Percentiles rank a stretch among this genome's conserved stretches.
phyloP scores from a whole-genome alignment of 345 rosid genomes.

The Corchorus olitorius region DNA sequence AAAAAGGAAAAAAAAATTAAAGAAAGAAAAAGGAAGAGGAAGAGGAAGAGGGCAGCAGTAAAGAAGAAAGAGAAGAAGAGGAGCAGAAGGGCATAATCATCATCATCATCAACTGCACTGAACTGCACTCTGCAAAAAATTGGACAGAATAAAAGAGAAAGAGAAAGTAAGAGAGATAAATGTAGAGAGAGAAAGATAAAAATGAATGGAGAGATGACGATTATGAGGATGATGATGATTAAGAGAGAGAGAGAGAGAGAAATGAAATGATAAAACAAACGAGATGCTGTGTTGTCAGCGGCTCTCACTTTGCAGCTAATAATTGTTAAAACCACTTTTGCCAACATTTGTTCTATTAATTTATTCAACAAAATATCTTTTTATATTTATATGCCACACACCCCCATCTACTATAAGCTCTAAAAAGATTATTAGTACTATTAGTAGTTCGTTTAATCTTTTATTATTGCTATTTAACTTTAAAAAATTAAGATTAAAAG shows the following conservation, averaged over 20 bases:
- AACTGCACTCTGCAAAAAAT: slow-evolving; percentile 23
- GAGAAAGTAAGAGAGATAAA: slow-evolving; percentile 35
- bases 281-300: slow-evolving; percentile 75
- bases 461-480: too few relatives aligned
- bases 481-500: background rate
- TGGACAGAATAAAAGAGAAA: slow-evolving; percentile 29
- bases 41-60: slow-evolving; percentile 18
- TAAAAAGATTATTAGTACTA: too few relatives aligned
- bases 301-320: slow-evolving; percentile 87
- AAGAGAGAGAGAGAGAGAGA: slow-evolving; percentile 43
- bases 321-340: slow-evolving; percentile 59
- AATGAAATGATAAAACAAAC: slow-evolving; percentile 46
- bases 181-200: slow-evolving; percentile 7
- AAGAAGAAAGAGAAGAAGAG: slow-evolving; percentile 29
- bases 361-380: background rate
- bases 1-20: background rate
- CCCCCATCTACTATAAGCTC: too few relatives aligned
- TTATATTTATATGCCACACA: too few relatives aligned
- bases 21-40: slow-evolving; percentile 11
- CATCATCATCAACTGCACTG: slow-evolving; percentile 36
- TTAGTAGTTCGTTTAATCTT: too few relatives aligned
- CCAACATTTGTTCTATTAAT: slow-evolving; percentile 27
- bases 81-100: slow-evolving; percentile 38
- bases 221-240: slow-evolving; percentile 75
- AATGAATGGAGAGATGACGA: slow-evolving; percentile 54